Conservation (phyloP, 176 grass and related monocot species). For the Paspalum vaginatum region DNA sequence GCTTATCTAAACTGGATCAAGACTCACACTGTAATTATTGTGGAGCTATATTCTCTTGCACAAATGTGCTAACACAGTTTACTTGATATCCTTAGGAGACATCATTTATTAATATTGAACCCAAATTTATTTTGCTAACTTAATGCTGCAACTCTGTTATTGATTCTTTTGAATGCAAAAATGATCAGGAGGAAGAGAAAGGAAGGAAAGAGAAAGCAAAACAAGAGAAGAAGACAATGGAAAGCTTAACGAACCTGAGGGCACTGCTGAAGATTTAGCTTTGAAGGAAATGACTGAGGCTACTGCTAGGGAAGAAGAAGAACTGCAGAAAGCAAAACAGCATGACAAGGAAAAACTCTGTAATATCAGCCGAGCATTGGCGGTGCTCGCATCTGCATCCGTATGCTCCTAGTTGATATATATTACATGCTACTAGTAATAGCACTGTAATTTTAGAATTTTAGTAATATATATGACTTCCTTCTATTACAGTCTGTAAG, state of each 20-base stretch:
- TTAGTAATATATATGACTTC: not conserved
- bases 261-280: slow-evolving; percentile 76
- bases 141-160: slow-evolving; percentile 19
- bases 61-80: slow-evolving; percentile 18
- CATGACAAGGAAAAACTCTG: slow-evolving; percentile 72
- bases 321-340: slow-evolving; percentile 66
- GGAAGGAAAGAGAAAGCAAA: slow-evolving; percentile 69
- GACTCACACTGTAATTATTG: not conserved
- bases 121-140: not conserved
- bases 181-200: slow-evolving; percentile 86
- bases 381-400: slow-evolving; percentile 90
- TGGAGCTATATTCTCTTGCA: slow-evolving; percentile 7
- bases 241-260: slow-evolving; percentile 58
- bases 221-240: slow-evolving; percentile 48
- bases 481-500: slow-evolving; percentile 86
- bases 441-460: slow-evolving; percentile 3
- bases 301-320: slow-evolving; percentile 81
- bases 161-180: slow-evolving; percentile 39
- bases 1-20: slow-evolving; percentile 15
- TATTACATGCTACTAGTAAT: slow-evolving; percentile 36
- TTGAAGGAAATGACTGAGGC: slow-evolving; percentile 94
- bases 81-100: not conserved
- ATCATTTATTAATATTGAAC: slow-evolving; percentile 14
- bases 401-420: slow-evolving; percentile 55
- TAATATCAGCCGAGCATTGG: slow-evolving; percentile 82